Percentiles rank a stretch among this genome's conserved stretches.
Conservation (phyloP, 2,329 filamentous ascomycete genomes). For the Paramyrothecium roridum region DNA sequence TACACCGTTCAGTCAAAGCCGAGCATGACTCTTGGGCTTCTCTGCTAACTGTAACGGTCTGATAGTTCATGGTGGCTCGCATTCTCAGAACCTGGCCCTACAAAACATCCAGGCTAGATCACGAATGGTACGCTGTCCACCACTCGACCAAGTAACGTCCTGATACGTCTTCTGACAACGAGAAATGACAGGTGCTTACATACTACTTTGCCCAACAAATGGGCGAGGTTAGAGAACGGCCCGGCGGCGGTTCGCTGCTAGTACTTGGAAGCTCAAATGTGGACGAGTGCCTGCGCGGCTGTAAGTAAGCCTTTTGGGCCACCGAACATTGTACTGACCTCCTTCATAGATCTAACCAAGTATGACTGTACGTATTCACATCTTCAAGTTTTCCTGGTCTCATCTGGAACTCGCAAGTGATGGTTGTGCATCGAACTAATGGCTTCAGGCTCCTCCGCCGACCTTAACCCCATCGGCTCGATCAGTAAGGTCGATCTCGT, state of each 20-base stretch:
- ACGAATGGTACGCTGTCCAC: constrained; percentile 55
- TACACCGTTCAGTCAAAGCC: too few relatives aligned
- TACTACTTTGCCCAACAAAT: constrained; percentile 22
- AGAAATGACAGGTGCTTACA: background rate
- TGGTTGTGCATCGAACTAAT: constrained; percentile 4
- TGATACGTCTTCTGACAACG: too few relatives aligned
- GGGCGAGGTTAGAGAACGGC: background rate
- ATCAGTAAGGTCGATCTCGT: constrained; percentile 62
- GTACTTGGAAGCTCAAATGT: constrained; percentile 11
- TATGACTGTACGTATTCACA: background rate
- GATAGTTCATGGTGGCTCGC: constrained; percentile 49
- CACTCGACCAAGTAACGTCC: too few relatives aligned
- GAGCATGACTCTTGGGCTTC: too few relatives aligned
- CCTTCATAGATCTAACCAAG: background rate
- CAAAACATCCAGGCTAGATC: constrained; percentile 62
- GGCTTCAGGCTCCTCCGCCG: constrained; percentile 49
- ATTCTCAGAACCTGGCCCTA: constrained; percentile 53
- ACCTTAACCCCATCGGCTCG: constrained; percentile 54
- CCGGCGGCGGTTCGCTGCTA: constrained; percentile 3
- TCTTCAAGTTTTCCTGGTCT: too few relatives aligned
- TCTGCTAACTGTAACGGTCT: too few relatives aligned
- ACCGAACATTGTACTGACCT: background rate
- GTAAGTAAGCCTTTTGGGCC: background rate
- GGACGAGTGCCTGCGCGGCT: constrained; percentile 9
- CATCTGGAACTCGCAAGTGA: background rate